These are phyloP conservation scores for Punctularia strigosozonata DNA, from an alignment of 768 basidiomycete species.

Conservation along the genomic window DNA sequence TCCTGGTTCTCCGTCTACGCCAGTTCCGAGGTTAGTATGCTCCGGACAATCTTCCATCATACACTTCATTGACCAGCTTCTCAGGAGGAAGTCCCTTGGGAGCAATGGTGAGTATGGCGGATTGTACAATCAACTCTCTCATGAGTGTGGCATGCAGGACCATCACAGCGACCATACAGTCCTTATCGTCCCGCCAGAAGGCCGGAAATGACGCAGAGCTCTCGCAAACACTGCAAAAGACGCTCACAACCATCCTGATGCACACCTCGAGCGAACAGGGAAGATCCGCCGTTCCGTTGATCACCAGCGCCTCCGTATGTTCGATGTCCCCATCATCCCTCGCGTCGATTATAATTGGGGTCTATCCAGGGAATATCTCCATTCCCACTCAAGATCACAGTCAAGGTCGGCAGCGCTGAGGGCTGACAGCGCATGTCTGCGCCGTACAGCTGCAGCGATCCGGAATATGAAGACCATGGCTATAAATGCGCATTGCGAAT, in stretches of 20 bases:
- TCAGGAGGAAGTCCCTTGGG: slow-evolving; percentile 79
- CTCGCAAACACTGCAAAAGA: slow-evolving; percentile 47
- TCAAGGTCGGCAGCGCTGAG: slow-evolving; percentile 58
- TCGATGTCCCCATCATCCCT: too few species aligned
- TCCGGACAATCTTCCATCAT: background rate
- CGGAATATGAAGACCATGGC: too few species aligned
- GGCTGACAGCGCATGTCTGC: too few species aligned
- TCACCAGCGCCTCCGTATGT: slow-evolving; percentile 66
- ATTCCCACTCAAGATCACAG: slow-evolving; percentile 62
- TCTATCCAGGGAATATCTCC: slow-evolving; percentile 60
- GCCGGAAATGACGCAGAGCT: slow-evolving; percentile 44
- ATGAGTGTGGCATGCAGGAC: slow-evolving; percentile 1
- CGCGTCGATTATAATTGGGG: too few species aligned
- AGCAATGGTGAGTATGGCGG: slow-evolving; percentile 50
- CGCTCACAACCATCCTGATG: slow-evolving; percentile 58
- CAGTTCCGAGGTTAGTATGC: slow-evolving; percentile 25
- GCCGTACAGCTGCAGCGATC: too few species aligned
- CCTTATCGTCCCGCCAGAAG: slow-evolving; percentile 19
- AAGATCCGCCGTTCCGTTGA: slow-evolving; percentile 62
- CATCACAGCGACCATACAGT: background rate
- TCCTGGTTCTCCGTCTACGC: slow-evolving; percentile 64
- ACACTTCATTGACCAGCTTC: background rate
- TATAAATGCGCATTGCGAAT: too few species aligned
- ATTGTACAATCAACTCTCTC: background rate
- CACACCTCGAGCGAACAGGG: slow-evolving; percentile 75